A percentile compares a stretch with the other conserved stretches of the same genome.
phyloP scores from a whole-genome alignment of 257 asterid species.

The Mentha longifolia region DNA sequence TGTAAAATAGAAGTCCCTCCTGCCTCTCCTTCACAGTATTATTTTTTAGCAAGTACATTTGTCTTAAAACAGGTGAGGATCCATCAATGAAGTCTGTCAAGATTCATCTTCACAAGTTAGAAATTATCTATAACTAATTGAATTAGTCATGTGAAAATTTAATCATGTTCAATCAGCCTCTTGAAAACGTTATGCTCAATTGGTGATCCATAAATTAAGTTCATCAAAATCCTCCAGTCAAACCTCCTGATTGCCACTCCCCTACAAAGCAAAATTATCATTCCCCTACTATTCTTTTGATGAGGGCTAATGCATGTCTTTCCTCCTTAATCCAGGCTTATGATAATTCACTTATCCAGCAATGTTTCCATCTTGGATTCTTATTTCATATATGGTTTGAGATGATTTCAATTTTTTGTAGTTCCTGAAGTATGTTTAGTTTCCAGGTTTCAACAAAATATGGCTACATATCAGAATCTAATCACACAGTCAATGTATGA shows the following conservation, averaged over 20 bases:
- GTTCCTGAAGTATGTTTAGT: conserved; percentile 37
- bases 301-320: background rate
- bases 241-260: background rate
- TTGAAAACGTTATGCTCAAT: background rate
- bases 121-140: background rate
- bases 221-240: background rate
- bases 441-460: conserved; percentile 91
- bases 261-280: background rate
- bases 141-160: background rate
- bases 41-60: background rate
- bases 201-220: background rate
- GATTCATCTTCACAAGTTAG: background rate
- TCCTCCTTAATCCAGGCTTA: background rate
- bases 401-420: conserved; percentile 28
- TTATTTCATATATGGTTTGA: conserved; percentile 27
- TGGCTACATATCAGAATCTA: conserved; percentile 88
- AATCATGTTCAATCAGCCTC: background rate
- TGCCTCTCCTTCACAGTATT: background rate
- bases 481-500: conserved; percentile 99
- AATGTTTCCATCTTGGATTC: background rate
- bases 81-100: background rate
- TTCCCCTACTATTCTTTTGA: background rate
- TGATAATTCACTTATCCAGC: conserved; percentile 11
- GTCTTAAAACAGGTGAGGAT: background rate
- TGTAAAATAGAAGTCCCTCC: background rate